Evolutionary conservation across 2,329 filamentous ascomycete species (phyloP), one percentile per base, ranked within the genome.

Genomic region (Penicillium sclerotigenum): DNA sequence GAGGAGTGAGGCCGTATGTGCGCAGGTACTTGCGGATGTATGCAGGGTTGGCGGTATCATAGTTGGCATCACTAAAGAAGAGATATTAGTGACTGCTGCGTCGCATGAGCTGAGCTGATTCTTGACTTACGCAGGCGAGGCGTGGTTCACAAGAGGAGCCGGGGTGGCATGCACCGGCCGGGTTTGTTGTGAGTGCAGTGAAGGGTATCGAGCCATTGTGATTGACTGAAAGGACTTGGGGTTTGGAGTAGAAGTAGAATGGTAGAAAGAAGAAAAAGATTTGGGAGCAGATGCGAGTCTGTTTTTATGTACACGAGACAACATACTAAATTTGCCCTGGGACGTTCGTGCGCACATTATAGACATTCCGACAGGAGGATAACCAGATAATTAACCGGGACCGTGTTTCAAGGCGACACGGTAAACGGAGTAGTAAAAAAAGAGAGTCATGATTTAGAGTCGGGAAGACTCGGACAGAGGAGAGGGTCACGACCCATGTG

Each of bases 11-110:
- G 50, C 78, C 78, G 63, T 80, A 80, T 18, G 78, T 80, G 61
- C 77, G 76, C 58, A 80, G 74, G 67, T 80, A 80, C 63, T 79
- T 80, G 70, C 78, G 78, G 45, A 80, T 78, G 54, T 79, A 77
- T 42, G 75, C 65, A 36, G 78, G 77, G 63, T 80, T 77, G 58
- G 78, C 76, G 46, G 78, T 80, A 59, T 80, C 78, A 58, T 74
- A 79, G 65, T 79, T 77, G 45, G 73, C 71, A 10, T 76, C 74
- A 57, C 75, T 77, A 50, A 18, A 37, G n/a, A 37, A 22, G 36
- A 20, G n/a, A 43, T 8, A 37, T 64, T 54, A 61, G 59, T 37
- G 20, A 56, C 26, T 34, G 13, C 47, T 59, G 13, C 16, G 1
- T 38, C 16, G 38, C 38, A 22, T 4, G 24, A 36, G 5, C 5